Evolutionary conservation across 208 protist genomes (phyloP).

Genomic region (Phytomonas francai): DNA sequence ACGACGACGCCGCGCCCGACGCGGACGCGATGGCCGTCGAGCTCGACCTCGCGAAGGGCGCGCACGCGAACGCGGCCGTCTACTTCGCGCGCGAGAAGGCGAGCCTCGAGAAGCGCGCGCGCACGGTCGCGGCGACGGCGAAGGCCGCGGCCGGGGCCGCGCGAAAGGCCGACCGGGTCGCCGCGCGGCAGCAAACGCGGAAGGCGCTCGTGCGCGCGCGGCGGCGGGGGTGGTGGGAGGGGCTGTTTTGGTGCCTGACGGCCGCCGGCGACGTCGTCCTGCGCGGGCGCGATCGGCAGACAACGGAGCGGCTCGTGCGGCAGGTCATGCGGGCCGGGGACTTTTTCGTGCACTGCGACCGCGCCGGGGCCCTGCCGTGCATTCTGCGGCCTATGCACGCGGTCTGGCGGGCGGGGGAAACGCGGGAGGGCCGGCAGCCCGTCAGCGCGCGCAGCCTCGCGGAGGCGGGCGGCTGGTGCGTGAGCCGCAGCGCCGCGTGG

Average conservation of each 20-base stretch:
- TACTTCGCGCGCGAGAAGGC: slow-evolving; percentile 89
- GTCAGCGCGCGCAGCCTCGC: slow-evolving; percentile 36
- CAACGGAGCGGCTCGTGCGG: slow-evolving; percentile 93
- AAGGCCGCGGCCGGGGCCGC: slow-evolving; percentile 84
- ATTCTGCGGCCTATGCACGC: slow-evolving; percentile 87
- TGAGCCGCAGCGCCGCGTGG: slow-evolving; percentile 93
- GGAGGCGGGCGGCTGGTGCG: slow-evolving; percentile 88
- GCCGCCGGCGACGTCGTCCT: slow-evolving; percentile 95
- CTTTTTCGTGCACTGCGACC: slow-evolving; percentile 95
- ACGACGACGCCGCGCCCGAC: slow-evolving; percentile 57
- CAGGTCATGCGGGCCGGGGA: slow-evolving; percentile 79
- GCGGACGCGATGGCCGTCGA: slow-evolving; percentile 68
- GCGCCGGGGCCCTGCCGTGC: slow-evolving; percentile 88
- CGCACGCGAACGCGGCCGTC: slow-evolving; percentile 91
- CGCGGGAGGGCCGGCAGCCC: not conserved
- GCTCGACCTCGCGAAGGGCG: slow-evolving; percentile 89
- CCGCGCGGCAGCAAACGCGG: slow-evolving; percentile 59
- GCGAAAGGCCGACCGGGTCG: slow-evolving; percentile 42
- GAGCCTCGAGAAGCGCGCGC: slow-evolving; percentile 75
- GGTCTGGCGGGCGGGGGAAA: slow-evolving; percentile 18
- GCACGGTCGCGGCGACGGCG: slow-evolving; percentile 66
- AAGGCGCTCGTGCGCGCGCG: slow-evolving; percentile 83
- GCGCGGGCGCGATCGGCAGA: slow-evolving; percentile 89
- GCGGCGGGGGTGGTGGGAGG: slow-evolving; percentile 96
- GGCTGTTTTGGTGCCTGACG: slow-evolving; percentile 97